Percentiles rank a stretch among this genome's conserved stretches.
phyloP scores from a whole-genome alignment of 1,139 yeast genomes.

The Taphrina pruni region DNA sequence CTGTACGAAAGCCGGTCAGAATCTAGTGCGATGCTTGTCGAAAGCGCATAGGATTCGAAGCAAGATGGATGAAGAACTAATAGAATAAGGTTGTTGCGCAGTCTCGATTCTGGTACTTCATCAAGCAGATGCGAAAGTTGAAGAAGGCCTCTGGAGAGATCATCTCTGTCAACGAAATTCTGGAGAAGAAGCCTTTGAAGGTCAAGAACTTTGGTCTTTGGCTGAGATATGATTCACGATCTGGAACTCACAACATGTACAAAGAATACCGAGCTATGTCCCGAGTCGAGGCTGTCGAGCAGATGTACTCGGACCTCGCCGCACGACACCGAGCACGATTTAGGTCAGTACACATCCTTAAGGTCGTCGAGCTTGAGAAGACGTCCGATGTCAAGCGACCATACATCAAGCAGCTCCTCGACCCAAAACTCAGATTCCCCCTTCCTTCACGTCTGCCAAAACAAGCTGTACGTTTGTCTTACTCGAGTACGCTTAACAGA shows the following conservation, averaged over 20 bases:
- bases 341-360: conserved; percentile 89
- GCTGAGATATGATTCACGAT: conserved; percentile 99
- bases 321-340: conserved; percentile 99
- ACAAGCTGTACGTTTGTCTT: conserved; percentile 61
- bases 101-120: conserved; percentile 99
- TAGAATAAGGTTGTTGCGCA: conserved; percentile 85
- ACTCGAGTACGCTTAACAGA: neutral
- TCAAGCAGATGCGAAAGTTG: conserved; percentile 98
- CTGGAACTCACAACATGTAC: conserved; percentile 99
- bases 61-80: neutral
- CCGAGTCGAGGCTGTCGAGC: conserved; percentile 98
- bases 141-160: conserved; percentile 99
- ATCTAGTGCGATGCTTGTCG: neutral
- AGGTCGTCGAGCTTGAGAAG: conserved; percentile 98
- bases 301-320: conserved; percentile 99
- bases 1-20: conserved; percentile 20
- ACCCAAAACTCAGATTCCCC: conserved; percentile 99
- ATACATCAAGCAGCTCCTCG: conserved; percentile 95
- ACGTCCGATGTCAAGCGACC: conserved; percentile 98
- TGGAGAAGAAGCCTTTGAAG: conserved; percentile 97
- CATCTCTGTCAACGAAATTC: conserved; percentile 84
- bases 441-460: conserved; percentile 94
- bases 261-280: conserved; percentile 99
- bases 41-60: neutral
- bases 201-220: conserved; percentile 99